phyloP scores from a whole-genome alignment of 2,329 filamentous ascomycete genomes.

The Chalaropsis ovoidea region DNA sequence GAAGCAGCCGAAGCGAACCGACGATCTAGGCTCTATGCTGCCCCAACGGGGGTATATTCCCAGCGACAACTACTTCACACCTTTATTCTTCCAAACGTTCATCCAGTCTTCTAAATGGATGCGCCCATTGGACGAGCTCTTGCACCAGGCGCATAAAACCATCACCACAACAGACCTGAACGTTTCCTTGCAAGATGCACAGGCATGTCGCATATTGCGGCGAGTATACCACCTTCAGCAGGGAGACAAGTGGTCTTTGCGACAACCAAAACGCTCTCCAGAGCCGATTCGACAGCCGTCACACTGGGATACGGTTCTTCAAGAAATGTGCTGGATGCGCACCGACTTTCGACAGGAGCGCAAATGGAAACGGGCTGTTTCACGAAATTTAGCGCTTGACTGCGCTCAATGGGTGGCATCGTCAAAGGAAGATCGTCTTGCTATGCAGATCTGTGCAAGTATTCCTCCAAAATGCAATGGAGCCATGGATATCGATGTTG shows the following conservation, averaged over 20 bases:
- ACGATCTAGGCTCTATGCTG: slow-evolving; percentile 37
- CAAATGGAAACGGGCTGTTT: slow-evolving; percentile 81
- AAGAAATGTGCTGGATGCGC: slow-evolving; percentile 96
- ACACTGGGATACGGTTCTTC: slow-evolving; percentile 76
- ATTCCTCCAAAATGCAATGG: slow-evolving; percentile 35
- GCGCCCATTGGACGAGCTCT: slow-evolving; percentile 57
- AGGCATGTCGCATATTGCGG: slow-evolving; percentile 76
- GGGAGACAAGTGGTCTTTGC: slow-evolving; percentile 81
- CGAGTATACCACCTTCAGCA: slow-evolving; percentile 86
- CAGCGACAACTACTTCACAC: slow-evolving; percentile 54
- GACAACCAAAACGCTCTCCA: slow-evolving; percentile 73
- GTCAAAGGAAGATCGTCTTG: slow-evolving; percentile 49
- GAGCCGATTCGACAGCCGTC: slow-evolving; percentile 68
- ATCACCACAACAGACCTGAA: slow-evolving; percentile 77
- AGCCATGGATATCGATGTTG: slow-evolving; percentile 34
- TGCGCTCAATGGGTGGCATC: slow-evolving; percentile 74
- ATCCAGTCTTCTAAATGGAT: slow-evolving; percentile 48
- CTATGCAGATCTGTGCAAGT: slow-evolving; percentile 56
- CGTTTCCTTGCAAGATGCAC: slow-evolving; percentile 71
- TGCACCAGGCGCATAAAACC: slow-evolving; percentile 79
- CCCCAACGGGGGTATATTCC: slow-evolving; percentile 37
- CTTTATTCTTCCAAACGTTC: slow-evolving; percentile 51
- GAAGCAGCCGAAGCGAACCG: slow-evolving; percentile 46
- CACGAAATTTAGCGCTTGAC: slow-evolving; percentile 67
- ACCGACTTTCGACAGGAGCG: slow-evolving; percentile 90